Evolutionary conservation across 768 basidiomycete species (phyloP).

Genomic region (Ephemerocybe angulata): DNA sequence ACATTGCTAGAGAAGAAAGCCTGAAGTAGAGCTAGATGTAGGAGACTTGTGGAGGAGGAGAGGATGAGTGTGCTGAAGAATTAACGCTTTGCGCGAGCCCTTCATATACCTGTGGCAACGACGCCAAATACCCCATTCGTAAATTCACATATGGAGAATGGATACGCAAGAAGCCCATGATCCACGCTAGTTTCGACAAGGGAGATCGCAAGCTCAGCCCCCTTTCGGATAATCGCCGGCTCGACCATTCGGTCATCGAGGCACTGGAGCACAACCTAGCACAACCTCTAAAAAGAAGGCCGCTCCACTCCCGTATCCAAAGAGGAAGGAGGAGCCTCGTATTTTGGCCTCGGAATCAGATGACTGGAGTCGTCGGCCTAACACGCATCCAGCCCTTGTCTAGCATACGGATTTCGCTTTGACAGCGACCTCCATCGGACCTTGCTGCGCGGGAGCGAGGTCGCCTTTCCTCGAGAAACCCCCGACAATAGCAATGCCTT

Average conservation of each 20-base stretch:
- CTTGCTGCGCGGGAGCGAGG: neutral
- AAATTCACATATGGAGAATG: constrained; percentile 3
- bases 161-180: neutral
- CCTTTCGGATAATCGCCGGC: neutral
- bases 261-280: neutral
- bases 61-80: neutral
- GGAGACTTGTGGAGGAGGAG: neutral
- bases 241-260: constrained; percentile 2
- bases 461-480: constrained; percentile 9
- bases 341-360: constrained; percentile 6
- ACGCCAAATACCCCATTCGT: constrained; percentile 7
- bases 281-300: neutral
- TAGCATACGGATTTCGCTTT: neutral
- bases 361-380: constrained; percentile 4
- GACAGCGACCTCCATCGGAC: constrained; percentile 5
- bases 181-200: neutral
- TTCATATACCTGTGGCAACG: neutral
- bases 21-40: neutral
- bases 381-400: neutral
- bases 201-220: neutral
- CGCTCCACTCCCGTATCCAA: neutral
- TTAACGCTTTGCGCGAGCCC: neutral
- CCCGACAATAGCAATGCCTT: constrained; percentile 3
- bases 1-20: neutral
- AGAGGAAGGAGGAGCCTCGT: neutral